Conservation (phyloP, 495 filamentous ascomycete genomes). For the Podospora pseudocomata region DNA sequence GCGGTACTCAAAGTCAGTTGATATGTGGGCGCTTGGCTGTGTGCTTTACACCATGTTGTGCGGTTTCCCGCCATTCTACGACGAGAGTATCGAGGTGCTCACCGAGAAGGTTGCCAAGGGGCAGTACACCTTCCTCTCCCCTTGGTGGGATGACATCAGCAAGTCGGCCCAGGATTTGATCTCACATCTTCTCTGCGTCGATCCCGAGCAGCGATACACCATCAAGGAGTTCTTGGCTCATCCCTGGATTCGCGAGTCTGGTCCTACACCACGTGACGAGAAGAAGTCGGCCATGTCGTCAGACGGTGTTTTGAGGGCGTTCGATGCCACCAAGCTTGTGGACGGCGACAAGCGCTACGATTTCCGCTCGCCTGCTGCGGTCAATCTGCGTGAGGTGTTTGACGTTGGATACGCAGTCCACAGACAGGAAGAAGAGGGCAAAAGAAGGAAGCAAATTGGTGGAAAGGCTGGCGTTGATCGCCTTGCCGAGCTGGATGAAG, state of each 20-base stretch:
- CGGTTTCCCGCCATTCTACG: conserved; percentile 97
- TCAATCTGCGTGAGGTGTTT: conserved; percentile 95
- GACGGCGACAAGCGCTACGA: conserved; percentile 70
- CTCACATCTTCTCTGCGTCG: conserved; percentile 86
- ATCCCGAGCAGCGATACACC: conserved; percentile 84
- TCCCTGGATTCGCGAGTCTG: conserved; percentile 78
- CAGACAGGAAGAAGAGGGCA: conserved; percentile 91
- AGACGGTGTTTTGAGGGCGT: conserved; percentile 46
- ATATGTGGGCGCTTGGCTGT: conserved; percentile 98
- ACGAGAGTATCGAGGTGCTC: conserved; percentile 93
- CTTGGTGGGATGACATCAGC: conserved; percentile 99
- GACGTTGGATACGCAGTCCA: conserved; percentile 97
- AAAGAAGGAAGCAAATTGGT: conserved; percentile 78
- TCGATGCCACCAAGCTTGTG: conserved; percentile 54
- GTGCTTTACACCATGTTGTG: conserved; percentile 95
- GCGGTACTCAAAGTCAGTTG: conserved; percentile 95
- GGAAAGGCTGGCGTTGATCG: conserved; percentile 45
- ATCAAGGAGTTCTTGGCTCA: conserved; percentile 86
- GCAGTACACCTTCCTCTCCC: conserved; percentile 96
- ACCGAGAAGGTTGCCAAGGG: conserved; percentile 97
- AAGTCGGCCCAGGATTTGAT: conserved; percentile 93
- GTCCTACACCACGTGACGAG: conserved; percentile 58
- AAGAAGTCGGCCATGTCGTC: conserved; percentile 44
- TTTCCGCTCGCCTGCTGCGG: conserved; percentile 91
- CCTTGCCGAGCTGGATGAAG: conserved; percentile 67